These are phyloP conservation scores for Proteromonas lacertae DNA, from an alignment of 352 stramenopile genomes.

Conservation along the genomic window DNA sequence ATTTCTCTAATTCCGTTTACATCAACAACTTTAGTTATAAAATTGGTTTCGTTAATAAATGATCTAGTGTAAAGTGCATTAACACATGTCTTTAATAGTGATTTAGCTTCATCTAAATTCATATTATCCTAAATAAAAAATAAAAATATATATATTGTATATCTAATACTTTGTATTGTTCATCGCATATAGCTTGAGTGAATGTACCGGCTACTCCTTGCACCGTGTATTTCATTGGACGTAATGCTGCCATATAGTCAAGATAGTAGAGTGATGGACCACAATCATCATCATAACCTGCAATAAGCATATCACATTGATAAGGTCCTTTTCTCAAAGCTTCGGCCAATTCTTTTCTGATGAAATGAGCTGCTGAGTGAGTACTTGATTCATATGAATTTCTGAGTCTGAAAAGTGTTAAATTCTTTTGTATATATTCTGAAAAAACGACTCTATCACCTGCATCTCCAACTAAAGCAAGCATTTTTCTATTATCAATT, in stretches of 20 bases:
- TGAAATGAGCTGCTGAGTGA: slow-evolving; percentile 33
- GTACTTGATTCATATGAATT: slow-evolving; percentile 29
- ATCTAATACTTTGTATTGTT: slow-evolving; percentile 20
- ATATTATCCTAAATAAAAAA: slow-evolving; percentile 19
- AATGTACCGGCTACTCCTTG: slow-evolving; percentile 40
- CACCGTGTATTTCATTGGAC: slow-evolving; percentile 14
- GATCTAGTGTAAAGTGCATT: slow-evolving; percentile 31
- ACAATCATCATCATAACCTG: slow-evolving; percentile 8
- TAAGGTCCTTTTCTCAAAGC: slow-evolving; percentile 33
- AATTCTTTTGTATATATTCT: slow-evolving; percentile 24
- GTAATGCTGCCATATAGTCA: slow-evolving; percentile 30
- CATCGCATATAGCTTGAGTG: slow-evolving; percentile 36
- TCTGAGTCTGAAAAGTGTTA: slow-evolving; percentile 24
- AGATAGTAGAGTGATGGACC: slow-evolving; percentile 25
- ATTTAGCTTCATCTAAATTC: slow-evolving; percentile 22
- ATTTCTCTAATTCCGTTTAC: slow-evolving; percentile 25
- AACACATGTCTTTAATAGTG: slow-evolving; percentile 29
- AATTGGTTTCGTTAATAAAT: slow-evolving; percentile 23
- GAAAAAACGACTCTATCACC: slow-evolving; percentile 27
- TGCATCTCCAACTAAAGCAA: slow-evolving; percentile 21
- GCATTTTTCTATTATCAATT: slow-evolving; percentile 17
- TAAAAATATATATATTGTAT: too few species aligned
- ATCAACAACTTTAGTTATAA: slow-evolving; percentile 29
- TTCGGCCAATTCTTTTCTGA: slow-evolving; percentile 20
- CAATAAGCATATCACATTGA: slow-evolving; percentile 35